Evolutionary conservation across 2,329 filamentous ascomycete genomes (phyloP).

Genomic region (Stachybotrys echinatus): DNA sequence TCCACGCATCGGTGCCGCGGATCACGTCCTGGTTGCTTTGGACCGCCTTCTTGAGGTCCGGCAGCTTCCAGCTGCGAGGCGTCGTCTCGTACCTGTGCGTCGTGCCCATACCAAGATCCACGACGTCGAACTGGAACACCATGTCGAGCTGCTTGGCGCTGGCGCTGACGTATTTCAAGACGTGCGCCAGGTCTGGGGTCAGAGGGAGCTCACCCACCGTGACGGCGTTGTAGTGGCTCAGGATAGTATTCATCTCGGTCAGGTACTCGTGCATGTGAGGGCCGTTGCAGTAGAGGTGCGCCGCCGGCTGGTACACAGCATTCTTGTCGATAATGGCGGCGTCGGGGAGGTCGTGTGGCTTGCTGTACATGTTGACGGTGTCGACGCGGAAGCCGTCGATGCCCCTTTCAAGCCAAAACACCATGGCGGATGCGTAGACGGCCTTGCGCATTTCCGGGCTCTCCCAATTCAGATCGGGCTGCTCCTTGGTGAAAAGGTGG

Average conservation of each 20-base stretch:
- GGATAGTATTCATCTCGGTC: slow-evolving; percentile 57
- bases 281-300: slow-evolving; percentile 59
- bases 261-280: slow-evolving; percentile 65
- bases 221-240: slow-evolving; percentile 58
- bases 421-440: slow-evolving; percentile 66
- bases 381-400: slow-evolving; percentile 72
- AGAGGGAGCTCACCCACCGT: slow-evolving; percentile 66
- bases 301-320: slow-evolving; percentile 45
- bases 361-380: slow-evolving; percentile 69
- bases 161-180: slow-evolving; percentile 55
- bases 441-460: slow-evolving; percentile 61
- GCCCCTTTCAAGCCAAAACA: slow-evolving; percentile 73
- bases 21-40: slow-evolving; percentile 46
- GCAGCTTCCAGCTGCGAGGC: slow-evolving; percentile 36
- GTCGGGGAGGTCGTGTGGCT: slow-evolving; percentile 52
- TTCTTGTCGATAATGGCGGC: slow-evolving; percentile 46
- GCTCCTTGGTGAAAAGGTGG: slow-evolving; percentile 67
- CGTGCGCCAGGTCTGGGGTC: slow-evolving; percentile 51
- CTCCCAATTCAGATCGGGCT: slow-evolving; percentile 87
- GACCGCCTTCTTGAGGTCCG: slow-evolving; percentile 42
- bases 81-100: slow-evolving; percentile 48
- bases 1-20: slow-evolving; percentile 53
- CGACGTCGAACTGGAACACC: slow-evolving; percentile 64
- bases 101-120: slow-evolving; percentile 52
- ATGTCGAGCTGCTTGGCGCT: slow-evolving; percentile 58